Percentiles rank a stretch among this genome's conserved stretches.
These are phyloP conservation scores for Acer campestre DNA, from an alignment of 345 rosid species.

Conservation along the genomic window DNA sequence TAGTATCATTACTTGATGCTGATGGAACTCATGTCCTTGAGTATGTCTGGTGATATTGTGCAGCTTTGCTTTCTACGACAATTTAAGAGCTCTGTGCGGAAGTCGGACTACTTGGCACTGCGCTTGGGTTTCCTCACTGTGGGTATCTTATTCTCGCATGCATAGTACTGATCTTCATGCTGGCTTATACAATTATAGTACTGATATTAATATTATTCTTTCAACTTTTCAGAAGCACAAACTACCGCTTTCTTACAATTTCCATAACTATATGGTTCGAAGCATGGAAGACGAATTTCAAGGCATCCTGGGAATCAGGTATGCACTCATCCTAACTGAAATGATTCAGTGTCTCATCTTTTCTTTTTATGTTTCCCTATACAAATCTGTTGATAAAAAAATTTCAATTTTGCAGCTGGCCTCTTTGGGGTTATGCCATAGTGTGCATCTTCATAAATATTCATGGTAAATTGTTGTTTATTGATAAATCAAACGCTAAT, in stretches of 20 bases:
- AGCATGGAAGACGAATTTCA: conserved; percentile 99
- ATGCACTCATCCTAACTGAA: conserved; percentile 14
- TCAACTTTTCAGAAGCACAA: conserved; percentile 71
- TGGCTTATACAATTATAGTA: not conserved
- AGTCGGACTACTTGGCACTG: conserved; percentile 87
- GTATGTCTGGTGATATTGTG: conserved; percentile 12
- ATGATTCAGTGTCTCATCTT: not conserved
- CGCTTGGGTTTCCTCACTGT: conserved; percentile 85
- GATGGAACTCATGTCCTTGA: too few species aligned
- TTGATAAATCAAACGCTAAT: not conserved
- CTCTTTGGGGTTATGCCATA: conserved; percentile 89
- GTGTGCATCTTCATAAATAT: conserved; percentile 84
- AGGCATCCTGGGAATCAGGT: conserved; percentile 95
- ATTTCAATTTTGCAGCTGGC: conserved; percentile 64
- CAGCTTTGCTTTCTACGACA: conserved; percentile 93
- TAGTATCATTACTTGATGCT: too few species aligned
- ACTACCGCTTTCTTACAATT: conserved; percentile 80
- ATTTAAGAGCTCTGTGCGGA: conserved; percentile 71
- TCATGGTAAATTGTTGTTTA: conserved; percentile 57
- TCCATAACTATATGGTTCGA: conserved; percentile 89
- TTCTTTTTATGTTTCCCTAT: not conserved
- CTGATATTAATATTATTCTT: conserved; percentile 7
- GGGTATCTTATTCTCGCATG: conserved; percentile 34
- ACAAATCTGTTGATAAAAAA: not conserved
- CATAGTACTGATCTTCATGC: not conserved